A percentile compares a stretch with the other conserved stretches of the same genome.
These are phyloP conservation scores for Dactylorhiza incarnata DNA, from an alignment of 106 monocot genomes.

Conservation along the genomic window DNA sequence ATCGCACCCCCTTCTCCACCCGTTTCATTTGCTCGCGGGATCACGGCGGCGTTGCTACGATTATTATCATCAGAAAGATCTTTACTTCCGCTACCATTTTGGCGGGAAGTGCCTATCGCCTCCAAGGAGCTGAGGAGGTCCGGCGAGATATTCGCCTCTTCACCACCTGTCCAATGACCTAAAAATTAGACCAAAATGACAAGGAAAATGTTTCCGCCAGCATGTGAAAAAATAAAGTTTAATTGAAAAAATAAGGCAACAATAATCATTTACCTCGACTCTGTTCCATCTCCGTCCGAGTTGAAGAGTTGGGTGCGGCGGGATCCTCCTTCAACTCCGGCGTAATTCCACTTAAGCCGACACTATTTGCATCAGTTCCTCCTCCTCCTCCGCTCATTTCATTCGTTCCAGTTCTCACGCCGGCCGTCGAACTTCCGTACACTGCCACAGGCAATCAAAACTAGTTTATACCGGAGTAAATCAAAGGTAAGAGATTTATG, in stretches of 20 bases:
- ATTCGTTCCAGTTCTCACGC: background rate
- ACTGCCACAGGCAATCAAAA: background rate
- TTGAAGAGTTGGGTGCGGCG: background rate
- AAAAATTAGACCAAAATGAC: background rate
- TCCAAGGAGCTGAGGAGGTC: background rate
- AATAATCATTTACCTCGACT: background rate
- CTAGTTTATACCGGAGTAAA: too few relatives aligned
- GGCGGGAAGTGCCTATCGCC: background rate
- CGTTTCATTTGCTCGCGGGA: too few relatives aligned
- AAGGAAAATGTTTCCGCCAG: too few relatives aligned
- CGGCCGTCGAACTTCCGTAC: background rate
- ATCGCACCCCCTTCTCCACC: background rate
- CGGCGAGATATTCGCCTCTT: constrained; percentile 7
- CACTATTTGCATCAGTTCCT: background rate
- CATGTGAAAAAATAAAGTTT: too few relatives aligned
- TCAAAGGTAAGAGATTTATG: too few relatives aligned
- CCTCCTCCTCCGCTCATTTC: background rate
- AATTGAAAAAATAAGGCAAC: too few relatives aligned
- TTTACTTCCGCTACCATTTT: background rate
- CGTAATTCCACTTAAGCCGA: background rate
- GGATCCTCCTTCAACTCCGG: constrained; percentile 22
- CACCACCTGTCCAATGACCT: constrained; percentile 15
- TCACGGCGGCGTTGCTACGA: too few relatives aligned
- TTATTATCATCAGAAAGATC: too few relatives aligned
- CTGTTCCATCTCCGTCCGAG: constrained; percentile 6